Evolutionary conservation across 345 rosid species (phyloP).

Genomic region (Cochlearia excelsa): DNA sequence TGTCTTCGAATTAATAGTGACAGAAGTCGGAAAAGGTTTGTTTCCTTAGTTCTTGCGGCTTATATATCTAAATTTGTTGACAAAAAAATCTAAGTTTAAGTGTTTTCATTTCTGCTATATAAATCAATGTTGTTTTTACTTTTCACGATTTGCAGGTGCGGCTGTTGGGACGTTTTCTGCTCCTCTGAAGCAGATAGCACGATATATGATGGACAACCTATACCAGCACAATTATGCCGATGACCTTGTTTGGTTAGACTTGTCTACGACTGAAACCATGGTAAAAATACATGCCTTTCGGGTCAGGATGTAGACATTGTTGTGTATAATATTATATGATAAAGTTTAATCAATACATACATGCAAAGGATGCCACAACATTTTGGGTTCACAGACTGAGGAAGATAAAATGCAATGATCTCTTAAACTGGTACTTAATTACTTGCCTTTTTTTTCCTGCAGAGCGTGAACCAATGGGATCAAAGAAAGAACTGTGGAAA

Average conservation of each 20-base stretch:
- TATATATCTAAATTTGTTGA: background rate
- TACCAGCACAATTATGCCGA: constrained; percentile 46
- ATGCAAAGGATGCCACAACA: constrained; percentile 7
- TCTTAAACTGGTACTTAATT: constrained; percentile 14
- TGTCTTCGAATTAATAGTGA: constrained; percentile 60
- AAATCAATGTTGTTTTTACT: constrained; percentile 20
- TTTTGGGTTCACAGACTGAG: constrained; percentile 8
- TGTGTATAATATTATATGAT: constrained; percentile 12
- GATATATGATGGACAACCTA: constrained; percentile 40
- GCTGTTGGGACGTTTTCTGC: constrained; percentile 70
- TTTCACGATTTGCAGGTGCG: constrained; percentile 51
- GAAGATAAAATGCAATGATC: constrained; percentile 7
- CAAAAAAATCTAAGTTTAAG: constrained; percentile 1
- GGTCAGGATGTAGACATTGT: constrained; percentile 5
- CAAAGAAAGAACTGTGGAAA: constrained; percentile 46
- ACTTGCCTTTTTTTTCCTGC: constrained; percentile 33
- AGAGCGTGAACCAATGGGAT: constrained; percentile 46
- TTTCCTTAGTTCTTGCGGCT: constrained; percentile 11
- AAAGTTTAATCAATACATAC: background rate
- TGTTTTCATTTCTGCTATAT: constrained; percentile 10
- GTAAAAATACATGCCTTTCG: constrained; percentile 34
- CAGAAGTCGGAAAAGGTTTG: constrained; percentile 72
- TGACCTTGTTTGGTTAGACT: constrained; percentile 64
- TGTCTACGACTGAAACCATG: constrained; percentile 48
- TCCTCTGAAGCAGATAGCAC: constrained; percentile 66